Evolutionary conservation across 768 basidiomycete genomes (phyloP), one percentile per base, ranked within the genome.

Genomic region (Boletus tomentosulus): DNA sequence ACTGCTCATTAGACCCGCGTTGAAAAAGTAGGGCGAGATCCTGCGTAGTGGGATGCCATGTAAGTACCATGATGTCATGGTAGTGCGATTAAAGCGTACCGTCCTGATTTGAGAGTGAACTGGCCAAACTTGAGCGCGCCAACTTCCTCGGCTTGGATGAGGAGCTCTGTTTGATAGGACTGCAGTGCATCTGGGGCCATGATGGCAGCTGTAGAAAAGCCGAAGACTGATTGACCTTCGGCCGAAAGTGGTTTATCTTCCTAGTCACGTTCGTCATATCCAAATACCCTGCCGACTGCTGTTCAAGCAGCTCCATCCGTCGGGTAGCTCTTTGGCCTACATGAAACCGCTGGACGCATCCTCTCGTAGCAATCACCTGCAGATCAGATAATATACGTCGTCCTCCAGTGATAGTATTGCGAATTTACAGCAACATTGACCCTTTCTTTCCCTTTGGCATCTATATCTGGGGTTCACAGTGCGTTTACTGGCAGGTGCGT

Each of bases 11-110:
- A 92, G 79, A 11, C 92, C 92, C 2, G 94, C 93, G 64, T 98
- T 98, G 79, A 98, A 94, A 71, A 98, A 99, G 74, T 98, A 98
- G 1, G 96, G 97, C 8, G 96, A 99, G 50, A 80, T 74, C 38
- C 92, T 91, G 70, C 3, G 12, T 4, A 13, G 16, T 15, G 34
- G 12, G 16, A 16, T 11, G 45, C 8, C 11, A 48, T 12, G 48
- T 38, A 34, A 31, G 48, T 41, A 42, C 43, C 27, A 35, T 28
- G 35, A 47, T 46, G 27, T 39, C 45, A 48, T 34, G 10, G 24
- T 27, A 9, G 11, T 45, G 35, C 11, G 48, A 55, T 47, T 24
- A 38, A 47, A 49, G 73, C 86, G 60, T 68, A 92, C 91, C 94
- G 84, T 58, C 96, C 97, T 33, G 92, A 94, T 80, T 98, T 99